Evolutionary conservation across 805 yeast species (phyloP), one percentile per base, ranked within the genome.

Genomic region (Blastobotrys muscicola): DNA sequence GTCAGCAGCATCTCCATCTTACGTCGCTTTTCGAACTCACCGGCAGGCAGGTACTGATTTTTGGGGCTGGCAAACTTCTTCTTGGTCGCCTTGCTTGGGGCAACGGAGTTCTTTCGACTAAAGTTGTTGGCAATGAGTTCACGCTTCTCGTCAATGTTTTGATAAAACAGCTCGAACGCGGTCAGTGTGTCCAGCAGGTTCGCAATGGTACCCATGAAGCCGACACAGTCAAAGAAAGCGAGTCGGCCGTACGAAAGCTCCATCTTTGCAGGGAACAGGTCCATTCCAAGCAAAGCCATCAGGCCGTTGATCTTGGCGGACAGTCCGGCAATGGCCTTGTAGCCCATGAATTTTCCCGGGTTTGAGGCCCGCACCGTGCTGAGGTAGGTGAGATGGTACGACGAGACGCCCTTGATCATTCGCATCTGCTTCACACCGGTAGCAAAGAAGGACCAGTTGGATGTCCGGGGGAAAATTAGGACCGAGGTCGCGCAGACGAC

Each of bases 381-480:
- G 20, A 50, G 36, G 15, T 45, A 38, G 29, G 43, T 35, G 14
- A 46, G 37, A 20, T 44, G 42, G 10, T 33, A 20, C 35, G 40
- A 39, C 14, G 48, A 32, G 23, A 48, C 26, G 8, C 41, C 35
- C 2, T 35, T 31, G 33, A 58, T 38, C 0, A 50, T 53, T 3
- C 20, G 14, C 13, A 58, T 32, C 14, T 52, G 39, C 15, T 45
- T 44, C 15, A 33, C 30, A 7, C 46, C 47, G 6, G 42, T 41
- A n/a, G 31, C 41, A 35, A 56, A 44, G 35, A 55, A 49, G 33
- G 51, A 50, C 29, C 38, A 45, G 35, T 49, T 55, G 1, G 64
- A 54, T 1, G 63, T 51, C 7, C 45, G 42, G 3, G 65, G 65
- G 33, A 53, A 51, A 2, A 59, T 45, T 5, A 61, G n/a, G 8